Conservation (phyloP, 2,329 filamentous ascomycete species). For the Chaetomium globosum region DNA sequence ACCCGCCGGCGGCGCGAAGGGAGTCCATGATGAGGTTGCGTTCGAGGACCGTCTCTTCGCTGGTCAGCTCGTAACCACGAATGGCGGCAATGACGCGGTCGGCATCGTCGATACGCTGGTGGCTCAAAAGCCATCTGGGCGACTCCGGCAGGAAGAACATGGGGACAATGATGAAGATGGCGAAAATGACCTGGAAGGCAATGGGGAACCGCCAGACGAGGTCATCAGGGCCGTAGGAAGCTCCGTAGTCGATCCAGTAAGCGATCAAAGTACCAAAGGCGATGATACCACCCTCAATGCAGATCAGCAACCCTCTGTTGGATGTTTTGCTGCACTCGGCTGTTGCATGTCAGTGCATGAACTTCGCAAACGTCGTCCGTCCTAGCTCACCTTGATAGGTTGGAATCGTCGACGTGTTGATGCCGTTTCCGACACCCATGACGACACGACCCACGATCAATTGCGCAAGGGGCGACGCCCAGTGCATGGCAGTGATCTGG, state of each 20-base stretch:
- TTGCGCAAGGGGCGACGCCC: slow-evolving; percentile 45
- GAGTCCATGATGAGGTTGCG: slow-evolving; percentile 65
- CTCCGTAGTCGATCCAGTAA: slow-evolving; percentile 56
- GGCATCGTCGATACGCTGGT: slow-evolving; percentile 44
- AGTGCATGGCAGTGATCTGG: slow-evolving; percentile 50
- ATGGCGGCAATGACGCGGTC: slow-evolving; percentile 44
- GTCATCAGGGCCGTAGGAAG: slow-evolving; percentile 46
- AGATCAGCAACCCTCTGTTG: slow-evolving; percentile 49
- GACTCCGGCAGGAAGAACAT: slow-evolving; percentile 48
- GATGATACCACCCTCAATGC: slow-evolving; percentile 51
- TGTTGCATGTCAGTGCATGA: slow-evolving; percentile 22
- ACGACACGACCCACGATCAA: slow-evolving; percentile 54
- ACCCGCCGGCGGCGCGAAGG: slow-evolving; percentile 57
- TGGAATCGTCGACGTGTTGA: slow-evolving; percentile 52
- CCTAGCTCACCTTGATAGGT: slow-evolving; percentile 47
- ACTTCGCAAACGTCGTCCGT: background rate
- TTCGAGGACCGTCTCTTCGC: slow-evolving; percentile 60
- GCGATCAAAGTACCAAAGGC: slow-evolving; percentile 47
- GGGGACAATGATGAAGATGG: slow-evolving; percentile 41
- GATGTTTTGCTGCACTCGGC: slow-evolving; percentile 50
- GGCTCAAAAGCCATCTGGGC: slow-evolving; percentile 46
- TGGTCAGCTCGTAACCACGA: slow-evolving; percentile 51
- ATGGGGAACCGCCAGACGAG: slow-evolving; percentile 61
- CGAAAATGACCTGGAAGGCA: slow-evolving; percentile 47
- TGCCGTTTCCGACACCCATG: slow-evolving; percentile 57